Evolutionary conservation across 352 stramenopile genomes (phyloP).

Genomic region (Thalassiosira ordinaria): DNA sequence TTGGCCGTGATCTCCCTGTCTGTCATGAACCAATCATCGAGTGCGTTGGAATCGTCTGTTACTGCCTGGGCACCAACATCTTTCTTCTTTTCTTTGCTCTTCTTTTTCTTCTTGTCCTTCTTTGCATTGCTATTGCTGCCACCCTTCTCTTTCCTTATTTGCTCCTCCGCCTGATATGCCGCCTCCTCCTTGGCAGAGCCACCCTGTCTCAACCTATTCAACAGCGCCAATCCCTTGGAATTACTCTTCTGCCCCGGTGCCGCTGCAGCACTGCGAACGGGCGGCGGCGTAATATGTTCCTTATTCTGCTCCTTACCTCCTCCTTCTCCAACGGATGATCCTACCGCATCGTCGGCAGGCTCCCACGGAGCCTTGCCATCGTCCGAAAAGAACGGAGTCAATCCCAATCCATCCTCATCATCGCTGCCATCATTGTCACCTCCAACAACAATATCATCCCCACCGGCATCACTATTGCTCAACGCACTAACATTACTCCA

Average conservation of each 20-base stretch:
- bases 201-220: slow-evolving; percentile 41
- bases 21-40: slow-evolving; percentile 68
- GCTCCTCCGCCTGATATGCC: too few species aligned
- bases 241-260: slow-evolving; percentile 27
- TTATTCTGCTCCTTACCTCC: not conserved
- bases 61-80: not conserved
- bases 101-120: slow-evolving; percentile 8
- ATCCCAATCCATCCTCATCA: too few species aligned
- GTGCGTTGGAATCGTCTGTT: not conserved
- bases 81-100: not conserved
- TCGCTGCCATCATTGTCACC: slow-evolving; percentile 10
- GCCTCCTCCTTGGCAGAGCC: slow-evolving; percentile 23
- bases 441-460: slow-evolving; percentile 26
- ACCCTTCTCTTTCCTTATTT: too few species aligned
- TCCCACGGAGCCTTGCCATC: slow-evolving; percentile 78
- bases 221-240: slow-evolving; percentile 55
- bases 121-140: slow-evolving; percentile 3
- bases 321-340: too few species aligned
- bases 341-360: too few species aligned
- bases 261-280: slow-evolving; percentile 5
- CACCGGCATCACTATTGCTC: slow-evolving; percentile 10
- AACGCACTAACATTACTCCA: slow-evolving; percentile 9
- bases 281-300: slow-evolving; percentile 5
- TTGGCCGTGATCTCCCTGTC: slow-evolving; percentile 76
- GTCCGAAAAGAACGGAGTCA: slow-evolving; percentile 80